A percentile compares a stretch with the other conserved stretches of the same genome.
phyloP scores from a whole-genome alignment of 2,329 filamentous ascomycete genomes.

The Beauveria brongniartii region DNA sequence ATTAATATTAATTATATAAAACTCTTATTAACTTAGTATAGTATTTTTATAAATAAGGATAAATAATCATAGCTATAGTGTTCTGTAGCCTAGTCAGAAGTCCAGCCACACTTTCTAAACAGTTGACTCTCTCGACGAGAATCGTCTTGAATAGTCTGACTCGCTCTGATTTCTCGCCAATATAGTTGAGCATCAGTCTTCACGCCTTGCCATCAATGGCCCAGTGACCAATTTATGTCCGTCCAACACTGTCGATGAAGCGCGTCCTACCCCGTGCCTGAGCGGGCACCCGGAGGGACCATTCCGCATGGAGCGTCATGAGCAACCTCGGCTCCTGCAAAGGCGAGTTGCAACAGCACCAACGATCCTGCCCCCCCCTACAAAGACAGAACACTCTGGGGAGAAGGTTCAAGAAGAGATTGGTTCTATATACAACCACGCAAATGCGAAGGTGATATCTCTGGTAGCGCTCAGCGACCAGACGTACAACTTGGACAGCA shows the following conservation, averaged over 20 bases:
- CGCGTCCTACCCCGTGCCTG: neutral
- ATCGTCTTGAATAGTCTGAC: no score
- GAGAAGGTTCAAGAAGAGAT: neutral
- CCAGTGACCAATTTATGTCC: neutral
- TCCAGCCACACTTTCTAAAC: no score
- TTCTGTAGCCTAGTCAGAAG: no score
- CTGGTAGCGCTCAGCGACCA: constrained; percentile 11
- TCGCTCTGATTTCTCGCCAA: no score
- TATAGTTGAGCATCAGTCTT: neutral
- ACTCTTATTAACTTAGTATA: no score
- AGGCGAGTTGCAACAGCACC: constrained; percentile 23
- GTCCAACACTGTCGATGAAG: neutral
- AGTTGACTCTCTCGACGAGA: no score
- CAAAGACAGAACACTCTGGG: neutral
- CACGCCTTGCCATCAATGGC: neutral
- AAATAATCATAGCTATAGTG: no score
- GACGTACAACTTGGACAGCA: constrained; percentile 28
- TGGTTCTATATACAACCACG: neutral
- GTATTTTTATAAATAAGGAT: no score
- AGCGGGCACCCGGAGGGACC: neutral
- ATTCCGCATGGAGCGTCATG: neutral
- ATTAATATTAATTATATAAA: no score
- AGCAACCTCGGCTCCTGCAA: constrained; percentile 8
- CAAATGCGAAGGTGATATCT: constrained; percentile 7
- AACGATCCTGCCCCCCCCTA: constrained; percentile 17